Evolutionary conservation across 768 basidiomycete genomes (phyloP).

Genomic region (Phallus indusiatus): DNA sequence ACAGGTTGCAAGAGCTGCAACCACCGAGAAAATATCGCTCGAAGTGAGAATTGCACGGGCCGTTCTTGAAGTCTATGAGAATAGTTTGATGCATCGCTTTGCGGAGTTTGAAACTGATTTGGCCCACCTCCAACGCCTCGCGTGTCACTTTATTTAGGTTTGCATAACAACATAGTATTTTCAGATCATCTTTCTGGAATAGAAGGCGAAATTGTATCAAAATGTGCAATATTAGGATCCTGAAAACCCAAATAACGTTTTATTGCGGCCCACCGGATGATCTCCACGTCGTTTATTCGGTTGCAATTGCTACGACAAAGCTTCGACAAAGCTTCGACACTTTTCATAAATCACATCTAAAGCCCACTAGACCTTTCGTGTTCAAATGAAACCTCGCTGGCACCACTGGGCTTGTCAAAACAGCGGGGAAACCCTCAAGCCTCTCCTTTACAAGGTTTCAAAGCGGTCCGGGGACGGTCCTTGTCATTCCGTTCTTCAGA

Average conservation of each 20-base stretch:
- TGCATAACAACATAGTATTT: no score
- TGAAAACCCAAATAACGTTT: no score
- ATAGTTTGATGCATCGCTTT: neutral
- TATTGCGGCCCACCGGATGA: neutral
- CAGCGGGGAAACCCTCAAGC: neutral
- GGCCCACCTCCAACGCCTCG: neutral
- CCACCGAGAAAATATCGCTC: neutral
- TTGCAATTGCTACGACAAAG: neutral
- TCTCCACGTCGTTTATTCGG: neutral
- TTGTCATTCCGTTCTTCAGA: no score
- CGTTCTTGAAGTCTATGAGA: neutral
- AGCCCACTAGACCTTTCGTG: neutral
- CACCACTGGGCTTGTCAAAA: neutral
- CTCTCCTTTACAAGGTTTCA: no score
- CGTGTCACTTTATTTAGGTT: no score
- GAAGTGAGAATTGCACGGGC: neutral
- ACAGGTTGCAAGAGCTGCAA: neutral
- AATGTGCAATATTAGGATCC: no score
- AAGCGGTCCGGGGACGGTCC: no score
- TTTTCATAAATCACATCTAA: neutral
- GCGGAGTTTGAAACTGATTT: neutral
- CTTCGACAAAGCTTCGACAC: neutral
- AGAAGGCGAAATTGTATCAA: no score
- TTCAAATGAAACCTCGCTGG: neutral
- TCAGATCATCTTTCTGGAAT: no score